Evolutionary conservation across 176 grass and related monocot genomes (phyloP), one percentile per base, ranked within the genome.

Genomic region (Hsuehochloa calcarea): DNA sequence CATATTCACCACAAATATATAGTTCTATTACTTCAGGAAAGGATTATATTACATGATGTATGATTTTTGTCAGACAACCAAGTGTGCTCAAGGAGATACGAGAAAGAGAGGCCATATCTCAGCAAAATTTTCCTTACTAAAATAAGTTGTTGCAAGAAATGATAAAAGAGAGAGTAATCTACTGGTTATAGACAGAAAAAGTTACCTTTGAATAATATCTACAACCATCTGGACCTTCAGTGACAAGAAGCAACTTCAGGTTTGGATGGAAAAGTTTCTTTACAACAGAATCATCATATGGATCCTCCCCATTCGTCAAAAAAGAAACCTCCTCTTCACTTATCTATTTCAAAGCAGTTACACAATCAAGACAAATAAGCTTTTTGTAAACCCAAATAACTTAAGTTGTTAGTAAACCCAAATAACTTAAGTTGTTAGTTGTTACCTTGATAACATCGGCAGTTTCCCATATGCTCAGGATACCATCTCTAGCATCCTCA

Each of bases 201-300:
- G 72, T 79, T 91, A 99, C 96, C 93, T 99, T 94, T 23, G 96
- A 89, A 87, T 99, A 99, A 82, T 99, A 99, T 89, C 96, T 96
- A 87, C 96, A 99, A 26, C 96, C 93, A 43, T 94, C 85, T 55
- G 96, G 88, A 65, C 96, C 96, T 78, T 99, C 96, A 52, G 96
- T 99, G 38, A 99, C 86, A 80, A 99, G 96, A 80, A 99, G 90
- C 85, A 99, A 89, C 75, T 96, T 94, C 69, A 89, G 78, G 88
- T 99, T 99, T n/a, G 83, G 86, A 85, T 96, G 93, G 43, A 99
- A 76, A 39, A 99, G 90, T 85, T 94, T 99, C 61, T 87, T 83
- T 22, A 96, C 81, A 82, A 99, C 88, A n/a, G 83, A 89, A 91
- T 99, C 93, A 89, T 95, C 88, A 68, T 99, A 92, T 70, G 96